Evolutionary conservation across 2,329 filamentous ascomycete genomes (phyloP), one percentile per base, ranked within the genome.

Genomic region (Cercospora beticola): DNA sequence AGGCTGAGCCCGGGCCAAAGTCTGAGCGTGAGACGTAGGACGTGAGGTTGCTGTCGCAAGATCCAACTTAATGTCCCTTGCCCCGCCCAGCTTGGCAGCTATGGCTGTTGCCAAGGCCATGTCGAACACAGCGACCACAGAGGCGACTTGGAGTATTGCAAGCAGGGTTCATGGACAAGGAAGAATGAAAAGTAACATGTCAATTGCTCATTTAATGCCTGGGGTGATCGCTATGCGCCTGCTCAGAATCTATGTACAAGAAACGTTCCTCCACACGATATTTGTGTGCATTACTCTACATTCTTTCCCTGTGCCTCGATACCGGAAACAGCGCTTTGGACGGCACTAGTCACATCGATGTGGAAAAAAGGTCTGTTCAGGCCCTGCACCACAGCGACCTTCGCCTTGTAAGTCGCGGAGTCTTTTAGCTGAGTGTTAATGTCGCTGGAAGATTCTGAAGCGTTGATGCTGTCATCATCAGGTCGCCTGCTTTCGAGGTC

Each of bases 351-450:
- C 62, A 98, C 82, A 79, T 98, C 95, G 64, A 97, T 88, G 78
- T 99, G 95, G 86, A 99, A 98, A 73, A 97, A 86, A 4, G 95
- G 94, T 74, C 92, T 84, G 79, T 97, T 95, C 71, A 96, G 82
- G n/a, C 94, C 92, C 73, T 94, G 90, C 16, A 98, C 89, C 4
- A 92, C 86, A 1, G 91, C 89, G 30, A 87, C 80, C 73, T 79
- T 83, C 8, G 66, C 65, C 14, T 62, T 57, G 68, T 77, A 77
- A 14, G 75, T 74, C 49, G 83, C 85, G 75, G 85, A 84, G 65
- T 79, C 82, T 36, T 78, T 78, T 40, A 83, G 77, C 68, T 83
- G 82, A 70, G 83, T 83, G 65, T 83, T 80, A 31, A 84, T 73
- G 49, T 74, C 68, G 62, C 68, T 72, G 7, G 69, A 69, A 43